Conservation (phyloP, 139 green algal species). For the Microglena sp. region DNA sequence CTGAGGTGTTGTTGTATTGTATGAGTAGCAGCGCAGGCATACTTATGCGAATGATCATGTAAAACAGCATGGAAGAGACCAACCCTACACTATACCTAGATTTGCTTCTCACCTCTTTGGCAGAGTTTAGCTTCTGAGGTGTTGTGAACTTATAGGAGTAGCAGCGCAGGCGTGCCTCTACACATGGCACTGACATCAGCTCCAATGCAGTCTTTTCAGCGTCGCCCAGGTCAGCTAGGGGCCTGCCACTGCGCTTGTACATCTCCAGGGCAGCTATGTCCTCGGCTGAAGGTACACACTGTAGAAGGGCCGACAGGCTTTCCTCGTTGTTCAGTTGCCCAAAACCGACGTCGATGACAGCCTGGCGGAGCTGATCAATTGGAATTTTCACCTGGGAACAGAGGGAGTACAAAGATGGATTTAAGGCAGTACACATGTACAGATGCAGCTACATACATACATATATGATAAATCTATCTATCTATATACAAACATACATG, state of each 20-base stretch:
- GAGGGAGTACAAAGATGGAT: background rate
- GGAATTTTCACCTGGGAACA: constrained; percentile 18
- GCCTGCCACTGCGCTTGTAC: constrained; percentile 12
- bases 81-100: too few species aligned
- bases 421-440: background rate
- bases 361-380: constrained; percentile 15
- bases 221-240: constrained; percentile 10
- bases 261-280: constrained; percentile 22
- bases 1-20: too few species aligned
- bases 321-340: constrained; percentile 26
- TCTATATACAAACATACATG: background rate
- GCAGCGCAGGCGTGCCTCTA: constrained; percentile 20
- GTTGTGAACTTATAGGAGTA: constrained; percentile 27
- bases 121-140: constrained; percentile 26
- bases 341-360: constrained; percentile 27
- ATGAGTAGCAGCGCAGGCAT: too few species aligned
- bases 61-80: too few species aligned
- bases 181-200: constrained; percentile 27
- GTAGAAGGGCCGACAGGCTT: constrained; percentile 3
- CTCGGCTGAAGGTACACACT: constrained; percentile 30
- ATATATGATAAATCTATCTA: background rate
- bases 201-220: constrained; percentile 12
- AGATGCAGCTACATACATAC: background rate
- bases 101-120: constrained; percentile 12
- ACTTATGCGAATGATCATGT: too few species aligned